A percentile compares a stretch with the other conserved stretches of the same genome.
Conservation (phyloP, 2,329 filamentous ascomycete genomes). For the Pyricularia grisea region DNA sequence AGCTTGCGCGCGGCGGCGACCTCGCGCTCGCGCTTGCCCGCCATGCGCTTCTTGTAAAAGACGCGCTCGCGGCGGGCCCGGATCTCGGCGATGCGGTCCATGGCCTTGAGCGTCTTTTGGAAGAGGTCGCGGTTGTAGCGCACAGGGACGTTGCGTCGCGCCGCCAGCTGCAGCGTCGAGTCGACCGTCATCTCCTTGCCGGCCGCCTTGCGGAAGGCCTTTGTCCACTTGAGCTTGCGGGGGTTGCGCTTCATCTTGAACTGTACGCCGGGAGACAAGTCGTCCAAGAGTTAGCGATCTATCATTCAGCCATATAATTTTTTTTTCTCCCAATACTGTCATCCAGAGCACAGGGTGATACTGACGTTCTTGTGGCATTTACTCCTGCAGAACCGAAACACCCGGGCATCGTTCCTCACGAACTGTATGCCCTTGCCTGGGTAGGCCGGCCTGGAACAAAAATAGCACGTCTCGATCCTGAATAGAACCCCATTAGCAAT, state of each 20-base stretch:
- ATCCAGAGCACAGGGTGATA: conserved; percentile 2
- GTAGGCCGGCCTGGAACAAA: conserved; percentile 46
- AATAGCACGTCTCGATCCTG: conserved; percentile 59
- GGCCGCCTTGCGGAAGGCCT: conserved; percentile 76
- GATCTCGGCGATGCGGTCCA: conserved; percentile 86
- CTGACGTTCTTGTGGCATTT: conserved; percentile 52
- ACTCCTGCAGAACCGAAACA: conserved; percentile 50
- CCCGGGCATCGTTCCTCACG: conserved; percentile 39
- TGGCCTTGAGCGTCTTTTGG: conserved; percentile 78
- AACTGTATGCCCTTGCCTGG: conserved; percentile 48
- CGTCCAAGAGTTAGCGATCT: background rate
- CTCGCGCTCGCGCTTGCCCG: conserved; percentile 77
- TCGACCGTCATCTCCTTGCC: conserved; percentile 91
- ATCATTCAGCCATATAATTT: too few relatives aligned
- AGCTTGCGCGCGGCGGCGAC: conserved; percentile 74
- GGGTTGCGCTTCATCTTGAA: conserved; percentile 99
- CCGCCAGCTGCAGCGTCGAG: conserved; percentile 79
- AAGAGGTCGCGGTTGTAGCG: conserved; percentile 94
- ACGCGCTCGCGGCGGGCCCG: conserved; percentile 72
- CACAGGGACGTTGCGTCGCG: conserved; percentile 85
- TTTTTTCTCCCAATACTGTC: too few relatives aligned
- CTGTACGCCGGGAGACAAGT: conserved; percentile 19
- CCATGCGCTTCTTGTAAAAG: conserved; percentile 92
- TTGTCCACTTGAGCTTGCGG: conserved; percentile 94
- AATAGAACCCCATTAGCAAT: background rate